Percentiles rank a stretch among this genome's conserved stretches.
These are phyloP conservation scores for Russula olivacea DNA, from an alignment of 768 basidiomycete species.

Conservation along the genomic window DNA sequence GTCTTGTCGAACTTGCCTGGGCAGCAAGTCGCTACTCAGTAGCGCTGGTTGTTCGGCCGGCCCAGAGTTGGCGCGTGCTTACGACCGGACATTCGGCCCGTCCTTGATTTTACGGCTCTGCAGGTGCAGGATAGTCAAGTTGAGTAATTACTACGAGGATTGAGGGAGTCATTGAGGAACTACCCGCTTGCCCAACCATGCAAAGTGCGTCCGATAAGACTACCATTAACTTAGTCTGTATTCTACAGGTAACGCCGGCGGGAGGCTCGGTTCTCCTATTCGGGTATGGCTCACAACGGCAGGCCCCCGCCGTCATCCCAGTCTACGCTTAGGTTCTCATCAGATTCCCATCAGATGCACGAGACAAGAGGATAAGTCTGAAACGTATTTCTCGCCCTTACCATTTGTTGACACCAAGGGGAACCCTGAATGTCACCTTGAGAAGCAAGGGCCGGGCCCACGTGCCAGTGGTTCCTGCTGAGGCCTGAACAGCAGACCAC, in stretches of 20 bases:
- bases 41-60: slow-evolving; percentile 7
- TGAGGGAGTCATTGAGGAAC: neutral
- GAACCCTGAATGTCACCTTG: neutral
- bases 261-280: slow-evolving; percentile 3
- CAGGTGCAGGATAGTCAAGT: neutral
- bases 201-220: neutral
- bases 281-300: slow-evolving; percentile 7
- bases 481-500: neutral
- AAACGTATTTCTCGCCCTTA: slow-evolving; percentile 16
- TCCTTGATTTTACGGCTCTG: neutral
- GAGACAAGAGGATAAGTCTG: slow-evolving; percentile 1
- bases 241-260: neutral
- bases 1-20: neutral
- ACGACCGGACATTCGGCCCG: slow-evolving; percentile 14
- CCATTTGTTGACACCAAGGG: slow-evolving; percentile 7
- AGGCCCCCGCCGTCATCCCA: slow-evolving; percentile 5
- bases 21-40: no score
- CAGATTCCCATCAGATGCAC: slow-evolving; percentile 17
- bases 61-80: neutral
- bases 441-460: neutral
- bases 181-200: neutral
- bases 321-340: slow-evolving; percentile 5
- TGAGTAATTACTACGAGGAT: neutral
- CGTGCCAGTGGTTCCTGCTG: neutral
- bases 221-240: neutral